Percentiles rank a stretch among this genome's conserved stretches.
Evolutionary conservation across 208 protist genomes (phyloP).

Genomic region (Leishmania mexicana): DNA sequence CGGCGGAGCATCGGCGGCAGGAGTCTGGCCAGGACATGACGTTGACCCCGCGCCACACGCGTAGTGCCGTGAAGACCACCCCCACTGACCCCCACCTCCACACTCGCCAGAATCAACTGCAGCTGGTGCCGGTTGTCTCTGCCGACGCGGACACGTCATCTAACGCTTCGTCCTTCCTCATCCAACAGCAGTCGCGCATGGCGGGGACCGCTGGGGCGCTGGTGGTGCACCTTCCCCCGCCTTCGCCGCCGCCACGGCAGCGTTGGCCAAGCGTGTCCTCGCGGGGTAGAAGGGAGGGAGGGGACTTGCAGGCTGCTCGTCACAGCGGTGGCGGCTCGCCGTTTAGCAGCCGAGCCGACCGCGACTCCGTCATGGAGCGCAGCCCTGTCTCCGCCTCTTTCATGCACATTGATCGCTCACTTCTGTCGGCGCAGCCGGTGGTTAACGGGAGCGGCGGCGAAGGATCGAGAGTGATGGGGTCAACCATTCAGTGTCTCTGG

Average conservation of each 20-base stretch:
- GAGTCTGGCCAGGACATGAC: neutral
- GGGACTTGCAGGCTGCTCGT: neutral
- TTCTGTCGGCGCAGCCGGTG: slow-evolving; percentile 11
- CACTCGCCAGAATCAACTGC: slow-evolving; percentile 14
- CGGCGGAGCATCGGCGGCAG: slow-evolving; percentile 3
- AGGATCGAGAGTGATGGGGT: neutral
- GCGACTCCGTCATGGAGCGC: slow-evolving; percentile 1
- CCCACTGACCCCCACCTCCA: neutral
- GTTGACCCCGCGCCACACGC: neutral
- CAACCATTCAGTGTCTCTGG: slow-evolving; percentile 16
- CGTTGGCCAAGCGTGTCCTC: slow-evolving; percentile 4
- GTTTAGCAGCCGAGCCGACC: neutral
- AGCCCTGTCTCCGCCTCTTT: slow-evolving; percentile 18
- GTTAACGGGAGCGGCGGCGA: neutral
- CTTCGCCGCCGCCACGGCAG: slow-evolving; percentile 25
- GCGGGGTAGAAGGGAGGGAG: slow-evolving; percentile 1
- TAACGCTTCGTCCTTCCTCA: slow-evolving; percentile 25
- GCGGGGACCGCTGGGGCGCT: slow-evolving; percentile 12
- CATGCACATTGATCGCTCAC: slow-evolving; percentile 30
- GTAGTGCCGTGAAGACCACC: neutral
- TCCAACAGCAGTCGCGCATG: slow-evolving; percentile 18
- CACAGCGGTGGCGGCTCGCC: neutral
- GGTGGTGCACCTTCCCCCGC: slow-evolving; percentile 31
- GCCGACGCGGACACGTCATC: slow-evolving; percentile 22
- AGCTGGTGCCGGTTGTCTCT: slow-evolving; percentile 23